Base-by-base conservation (phyloP, 108 stramenopile genomes). In the Pseudonitzschia pungens region DNA sequence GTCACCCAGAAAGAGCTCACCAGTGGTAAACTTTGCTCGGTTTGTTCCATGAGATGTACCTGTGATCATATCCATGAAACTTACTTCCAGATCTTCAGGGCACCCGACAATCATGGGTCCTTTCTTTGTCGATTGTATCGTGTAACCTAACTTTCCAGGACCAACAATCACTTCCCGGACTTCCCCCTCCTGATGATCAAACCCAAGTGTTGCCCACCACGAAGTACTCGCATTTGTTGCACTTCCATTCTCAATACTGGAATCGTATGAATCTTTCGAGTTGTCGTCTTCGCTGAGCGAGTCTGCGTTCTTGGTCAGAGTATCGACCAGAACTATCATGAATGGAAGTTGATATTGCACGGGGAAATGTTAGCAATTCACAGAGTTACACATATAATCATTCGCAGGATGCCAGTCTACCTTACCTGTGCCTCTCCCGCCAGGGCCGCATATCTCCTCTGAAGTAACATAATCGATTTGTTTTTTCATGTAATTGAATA, bases 51-150 rank as follows among this genome's bases (percentile, higher is more conserved):
- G 29, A 31, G 57, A 58, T 31, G 29, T 11, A 31, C 57, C 57
- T 5, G 5, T 26, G 14, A 58, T 58, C n/a, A 15, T 14, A 18
- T 18, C 45, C 18, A 48, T 8, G 10, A 48, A 48, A 48, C 45
- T 58, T 27, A 5, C 24, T 5, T 58, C 26, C 8, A 27, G n/a
- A 40, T 62, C 36, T 62, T 31, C 20, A 40, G 28, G 26, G 32
- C n/a, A 33, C 0, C 60, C 33, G 12, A 62, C 60, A 20, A 62
- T 29, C 60, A 62, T 62, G 8, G 60, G 60, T 62, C 60, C 60
- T 40, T 40, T 3, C 18, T 62, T 33, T 62, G 60, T 62, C n/a
- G 60, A 62, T 40, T 62, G 60, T 21, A 62, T 62, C 6, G 32
- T 62, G 36, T 62, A 33, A 15, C 60, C 60, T 7, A 62, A 40